These are phyloP conservation scores for Phytophthora vignae DNA, from an alignment of 352 stramenopile species.

Conservation along the genomic window DNA sequence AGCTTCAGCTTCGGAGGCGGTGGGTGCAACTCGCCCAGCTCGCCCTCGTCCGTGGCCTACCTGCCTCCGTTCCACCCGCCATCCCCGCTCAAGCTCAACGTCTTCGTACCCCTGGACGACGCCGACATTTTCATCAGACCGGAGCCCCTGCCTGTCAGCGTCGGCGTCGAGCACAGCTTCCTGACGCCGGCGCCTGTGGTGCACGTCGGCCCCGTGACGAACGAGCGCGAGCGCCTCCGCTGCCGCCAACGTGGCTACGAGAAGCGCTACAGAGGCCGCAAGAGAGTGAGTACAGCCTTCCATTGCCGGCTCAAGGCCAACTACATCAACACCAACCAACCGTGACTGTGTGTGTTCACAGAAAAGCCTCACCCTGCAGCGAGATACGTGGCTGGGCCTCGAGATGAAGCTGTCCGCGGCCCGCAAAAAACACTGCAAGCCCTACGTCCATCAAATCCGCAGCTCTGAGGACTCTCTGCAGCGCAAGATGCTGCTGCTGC, in stretches of 20 bases:
- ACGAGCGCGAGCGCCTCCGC: constrained; percentile 44
- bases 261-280: constrained; percentile 50
- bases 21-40: constrained; percentile 5
- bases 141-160: background rate
- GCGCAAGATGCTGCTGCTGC: constrained; percentile 26
- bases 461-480: background rate
- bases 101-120: background rate
- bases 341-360: constrained; percentile 21
- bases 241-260: constrained; percentile 51
- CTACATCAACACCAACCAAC: constrained; percentile 10
- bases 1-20: background rate
- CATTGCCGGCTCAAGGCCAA: background rate
- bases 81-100: background rate
- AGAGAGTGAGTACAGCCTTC: constrained; percentile 43
- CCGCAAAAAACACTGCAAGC: constrained; percentile 26
- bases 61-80: constrained; percentile 20
- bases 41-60: constrained; percentile 36
- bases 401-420: constrained; percentile 38
- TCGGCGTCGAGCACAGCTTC: background rate
- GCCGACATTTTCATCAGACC: constrained; percentile 14
- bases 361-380: constrained; percentile 38
- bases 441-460: constrained; percentile 6
- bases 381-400: constrained; percentile 38
- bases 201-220: background rate
- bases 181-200: constrained; percentile 5